A percentile compares a stretch with the other conserved stretches of the same genome.
phyloP scores from a whole-genome alignment of 352 stramenopile genomes.

The Globisporangium alternatum region DNA sequence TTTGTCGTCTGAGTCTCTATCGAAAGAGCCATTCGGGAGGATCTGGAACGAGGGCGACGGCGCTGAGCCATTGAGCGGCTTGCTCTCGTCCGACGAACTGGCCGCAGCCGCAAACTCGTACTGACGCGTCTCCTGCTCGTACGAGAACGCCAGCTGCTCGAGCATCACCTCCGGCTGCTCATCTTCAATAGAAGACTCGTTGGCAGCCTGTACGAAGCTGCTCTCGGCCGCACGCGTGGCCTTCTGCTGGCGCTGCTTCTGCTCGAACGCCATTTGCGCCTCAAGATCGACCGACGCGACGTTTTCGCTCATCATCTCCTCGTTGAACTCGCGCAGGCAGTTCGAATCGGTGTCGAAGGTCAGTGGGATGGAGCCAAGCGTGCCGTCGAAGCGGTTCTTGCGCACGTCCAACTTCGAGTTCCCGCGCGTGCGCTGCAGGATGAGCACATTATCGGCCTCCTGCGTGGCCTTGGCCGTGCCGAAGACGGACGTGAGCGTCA shows the following conservation, averaged over 20 bases:
- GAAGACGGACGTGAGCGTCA: slow-evolving; percentile 96
- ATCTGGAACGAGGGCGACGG: slow-evolving; percentile 8
- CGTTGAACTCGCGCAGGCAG: slow-evolving; percentile 63
- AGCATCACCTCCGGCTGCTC: not conserved
- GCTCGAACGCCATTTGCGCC: slow-evolving; percentile 72
- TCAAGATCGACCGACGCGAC: slow-evolving; percentile 73
- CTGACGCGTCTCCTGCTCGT: slow-evolving; percentile 11
- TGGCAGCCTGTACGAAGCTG: slow-evolving; percentile 5
- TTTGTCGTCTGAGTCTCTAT: slow-evolving; percentile 23
- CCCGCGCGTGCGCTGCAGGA: slow-evolving; percentile 91
- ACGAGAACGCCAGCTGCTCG: slow-evolving; percentile 8
- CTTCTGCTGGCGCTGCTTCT: slow-evolving; percentile 48
- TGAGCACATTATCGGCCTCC: slow-evolving; percentile 99
- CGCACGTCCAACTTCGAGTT: slow-evolving; percentile 95
- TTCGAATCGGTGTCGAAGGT: slow-evolving; percentile 74
- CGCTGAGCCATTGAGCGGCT: not conserved
- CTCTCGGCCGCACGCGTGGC: slow-evolving; percentile 19
- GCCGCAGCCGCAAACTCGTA: slow-evolving; percentile 8
- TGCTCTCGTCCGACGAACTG: not conserved
- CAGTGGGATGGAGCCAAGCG: slow-evolving; percentile 85
- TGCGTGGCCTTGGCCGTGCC: slow-evolving; percentile 99
- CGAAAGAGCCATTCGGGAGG: slow-evolving; percentile 8
- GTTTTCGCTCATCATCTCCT: slow-evolving; percentile 64
- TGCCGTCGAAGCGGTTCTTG: slow-evolving; percentile 95
- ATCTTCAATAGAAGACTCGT: slow-evolving; percentile 19